These are phyloP conservation scores for Neonectria neomacrospora DNA, from an alignment of 2,329 filamentous ascomycete species.

Conservation along the genomic window DNA sequence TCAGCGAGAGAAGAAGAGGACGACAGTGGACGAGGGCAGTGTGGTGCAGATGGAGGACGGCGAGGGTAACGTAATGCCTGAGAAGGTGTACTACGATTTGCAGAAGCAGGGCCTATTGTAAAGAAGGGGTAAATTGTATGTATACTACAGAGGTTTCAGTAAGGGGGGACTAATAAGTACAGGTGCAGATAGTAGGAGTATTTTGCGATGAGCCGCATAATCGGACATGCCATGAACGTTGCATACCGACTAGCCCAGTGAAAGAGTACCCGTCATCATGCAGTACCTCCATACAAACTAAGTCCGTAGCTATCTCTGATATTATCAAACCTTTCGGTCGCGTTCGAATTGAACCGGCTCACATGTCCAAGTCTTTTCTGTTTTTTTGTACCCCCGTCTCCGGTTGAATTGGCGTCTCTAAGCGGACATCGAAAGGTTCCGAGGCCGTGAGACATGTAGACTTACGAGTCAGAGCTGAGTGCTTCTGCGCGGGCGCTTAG, in stretches of 20 bases:
- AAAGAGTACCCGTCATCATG: background rate
- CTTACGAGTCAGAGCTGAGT: background rate
- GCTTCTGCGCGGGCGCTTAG: conserved; percentile 10
- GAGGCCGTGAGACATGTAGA: no score
- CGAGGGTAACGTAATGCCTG: conserved; percentile 98
- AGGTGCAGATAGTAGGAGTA: background rate
- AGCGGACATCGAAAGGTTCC: no score
- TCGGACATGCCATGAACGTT: background rate
- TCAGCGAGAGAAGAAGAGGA: conserved; percentile 83
- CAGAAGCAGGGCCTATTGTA: conserved; percentile 89
- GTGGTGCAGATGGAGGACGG: conserved; percentile 99
- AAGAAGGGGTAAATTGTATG: conserved; percentile 30
- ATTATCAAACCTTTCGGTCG: background rate
- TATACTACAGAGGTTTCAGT: conserved; percentile 23
- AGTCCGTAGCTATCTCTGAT: background rate
- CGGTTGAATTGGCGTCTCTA: no score
- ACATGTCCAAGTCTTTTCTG: background rate
- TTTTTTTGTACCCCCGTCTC: no score
- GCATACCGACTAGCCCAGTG: background rate
- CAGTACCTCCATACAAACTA: background rate
- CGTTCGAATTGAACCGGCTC: background rate
- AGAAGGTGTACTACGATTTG: conserved; percentile 96
- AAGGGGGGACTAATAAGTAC: background rate
- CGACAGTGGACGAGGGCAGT: conserved; percentile 79
- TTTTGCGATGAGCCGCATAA: conserved; percentile 6